Evolutionary conservation across 1,284 basidiomycete species (phyloP).

Genomic region (Ustilago trichophora): DNA sequence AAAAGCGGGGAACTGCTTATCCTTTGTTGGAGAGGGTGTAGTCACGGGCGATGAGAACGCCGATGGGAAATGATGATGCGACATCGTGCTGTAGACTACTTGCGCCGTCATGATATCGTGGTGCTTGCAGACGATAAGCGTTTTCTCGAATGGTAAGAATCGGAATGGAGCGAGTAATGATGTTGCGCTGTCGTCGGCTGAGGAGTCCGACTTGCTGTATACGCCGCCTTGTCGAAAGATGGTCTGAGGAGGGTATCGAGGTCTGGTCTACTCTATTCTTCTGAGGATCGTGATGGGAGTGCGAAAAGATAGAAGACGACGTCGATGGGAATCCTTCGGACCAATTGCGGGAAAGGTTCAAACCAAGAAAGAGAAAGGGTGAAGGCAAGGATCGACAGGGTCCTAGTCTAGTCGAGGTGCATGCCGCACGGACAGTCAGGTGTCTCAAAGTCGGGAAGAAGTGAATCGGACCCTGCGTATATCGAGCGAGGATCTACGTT

Average conservation of each 20-base stretch:
- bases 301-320: too few relatives aligned
- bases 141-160: too few relatives aligned
- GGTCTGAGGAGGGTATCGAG: too few relatives aligned
- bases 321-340: too few relatives aligned
- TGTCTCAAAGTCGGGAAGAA: conserved; percentile 6
- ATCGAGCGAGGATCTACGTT: conserved; percentile 15
- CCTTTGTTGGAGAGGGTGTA: conserved; percentile 35
- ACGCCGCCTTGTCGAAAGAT: too few relatives aligned
- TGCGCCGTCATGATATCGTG: conserved; percentile 38
- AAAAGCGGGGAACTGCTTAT: conserved; percentile 14
- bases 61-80: conserved; percentile 37
- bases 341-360: too few relatives aligned
- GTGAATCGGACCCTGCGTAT: conserved; percentile 10
- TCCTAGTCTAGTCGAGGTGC: conserved; percentile 12
- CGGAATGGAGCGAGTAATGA: too few relatives aligned
- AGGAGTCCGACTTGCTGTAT: too few relatives aligned
- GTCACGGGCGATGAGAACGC: conserved; percentile 30
- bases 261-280: too few relatives aligned
- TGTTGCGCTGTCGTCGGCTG: too few relatives aligned
- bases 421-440: conserved; percentile 5
- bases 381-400: conserved; percentile 8
- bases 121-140: neutral
- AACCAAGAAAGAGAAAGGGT: too few relatives aligned
- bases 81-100: conserved; percentile 28
- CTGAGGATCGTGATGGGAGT: too few relatives aligned